Evolutionary conservation across 306 rosid species (phyloP).

Genomic region (Chamaecrista fasciculata): DNA sequence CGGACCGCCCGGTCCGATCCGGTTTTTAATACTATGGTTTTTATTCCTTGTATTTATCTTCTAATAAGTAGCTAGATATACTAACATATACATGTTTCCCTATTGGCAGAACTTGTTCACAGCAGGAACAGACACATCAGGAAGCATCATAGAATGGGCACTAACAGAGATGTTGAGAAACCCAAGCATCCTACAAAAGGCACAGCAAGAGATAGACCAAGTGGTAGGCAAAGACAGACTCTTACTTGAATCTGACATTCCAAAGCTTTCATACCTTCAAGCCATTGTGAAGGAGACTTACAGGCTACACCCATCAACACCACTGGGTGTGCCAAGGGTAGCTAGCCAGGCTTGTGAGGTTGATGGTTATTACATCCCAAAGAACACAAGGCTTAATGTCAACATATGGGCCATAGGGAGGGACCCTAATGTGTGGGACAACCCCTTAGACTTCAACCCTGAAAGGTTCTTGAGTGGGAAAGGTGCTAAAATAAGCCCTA

Average conservation of each 20-base stretch:
- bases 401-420: conserved; percentile 59
- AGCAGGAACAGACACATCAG: conserved; percentile 52
- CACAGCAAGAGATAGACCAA: conserved; percentile 46
- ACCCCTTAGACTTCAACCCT: conserved; percentile 41
- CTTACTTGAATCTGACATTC: conserved; percentile 35
- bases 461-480: conserved; percentile 38
- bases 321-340: conserved; percentile 45
- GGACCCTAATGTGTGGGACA: conserved; percentile 52
- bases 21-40: no score
- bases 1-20: no score
- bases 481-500: conserved; percentile 34
- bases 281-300: conserved; percentile 53
- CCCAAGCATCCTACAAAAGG: conserved; percentile 32
- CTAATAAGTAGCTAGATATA: no score
- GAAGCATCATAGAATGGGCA: conserved; percentile 51
- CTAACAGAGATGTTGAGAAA: conserved; percentile 44
- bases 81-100: no score
- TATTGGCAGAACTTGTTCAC: conserved; percentile 39
- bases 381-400: conserved; percentile 41
- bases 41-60: no score
- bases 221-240: conserved; percentile 9
- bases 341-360: conserved; percentile 38
- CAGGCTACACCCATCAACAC: conserved; percentile 51
- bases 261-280: conserved; percentile 40
- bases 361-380: conserved; percentile 44